phyloP scores from a whole-genome alignment of 140 eudicot genomes.

The Anethum foeniculum region DNA sequence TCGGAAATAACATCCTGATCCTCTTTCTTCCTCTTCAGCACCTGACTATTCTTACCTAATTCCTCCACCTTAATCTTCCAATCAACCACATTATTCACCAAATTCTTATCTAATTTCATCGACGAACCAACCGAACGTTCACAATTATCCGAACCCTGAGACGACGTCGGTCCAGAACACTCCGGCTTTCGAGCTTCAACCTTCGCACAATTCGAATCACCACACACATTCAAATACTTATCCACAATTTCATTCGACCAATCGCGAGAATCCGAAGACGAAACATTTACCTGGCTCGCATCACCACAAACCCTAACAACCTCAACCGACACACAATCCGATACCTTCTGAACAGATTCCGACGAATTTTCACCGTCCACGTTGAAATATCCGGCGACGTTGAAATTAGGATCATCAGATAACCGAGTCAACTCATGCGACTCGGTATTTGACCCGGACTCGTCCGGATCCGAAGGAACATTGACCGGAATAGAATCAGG shows the following conservation, averaged over 20 bases:
- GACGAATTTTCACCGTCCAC: constrained; percentile 18
- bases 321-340: background rate
- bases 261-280: constrained; percentile 7
- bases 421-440: constrained; percentile 13
- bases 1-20: constrained; percentile 32
- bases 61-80: constrained; percentile 44
- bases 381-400: constrained; percentile 32
- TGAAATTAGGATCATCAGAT: constrained; percentile 17
- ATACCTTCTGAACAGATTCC: background rate
- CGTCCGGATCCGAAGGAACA: constrained; percentile 13
- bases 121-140: constrained; percentile 22
- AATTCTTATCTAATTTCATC: constrained; percentile 20
- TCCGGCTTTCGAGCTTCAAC: constrained; percentile 15
- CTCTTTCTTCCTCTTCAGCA: constrained; percentile 64
- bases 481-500: background rate
- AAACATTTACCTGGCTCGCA: background rate
- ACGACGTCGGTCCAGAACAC: constrained; percentile 23
- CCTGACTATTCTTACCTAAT: constrained; percentile 17
- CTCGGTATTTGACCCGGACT: background rate
- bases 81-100: constrained; percentile 26
- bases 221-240: constrained; percentile 13
- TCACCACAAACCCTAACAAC: constrained; percentile 1
- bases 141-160: constrained; percentile 46
- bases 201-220: constrained; percentile 29
- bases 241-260: constrained; percentile 13